phyloP scores from a whole-genome alignment of 257 asterid genomes.

The Phtheirospermum japonicum region DNA sequence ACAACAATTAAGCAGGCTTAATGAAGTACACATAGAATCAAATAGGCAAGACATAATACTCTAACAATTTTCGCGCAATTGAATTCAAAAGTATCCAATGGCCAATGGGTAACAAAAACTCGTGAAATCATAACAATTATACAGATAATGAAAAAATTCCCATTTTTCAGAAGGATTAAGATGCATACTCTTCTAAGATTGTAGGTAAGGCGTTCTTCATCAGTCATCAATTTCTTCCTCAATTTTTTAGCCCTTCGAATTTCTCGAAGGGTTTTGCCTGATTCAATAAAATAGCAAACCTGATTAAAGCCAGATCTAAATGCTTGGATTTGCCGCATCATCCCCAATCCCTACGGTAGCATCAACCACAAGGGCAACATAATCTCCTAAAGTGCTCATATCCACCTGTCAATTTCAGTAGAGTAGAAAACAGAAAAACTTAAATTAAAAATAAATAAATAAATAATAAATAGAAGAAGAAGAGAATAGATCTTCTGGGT shows the following conservation, averaged over 20 bases:
- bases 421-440: background rate
- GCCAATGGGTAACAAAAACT: background rate
- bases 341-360: conserved; percentile 84
- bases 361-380: conserved; percentile 76
- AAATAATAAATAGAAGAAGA: no score
- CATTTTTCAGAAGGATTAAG: background rate
- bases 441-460: background rate
- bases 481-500: no score
- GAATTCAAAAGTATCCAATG: background rate
- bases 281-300: conserved; percentile 49
- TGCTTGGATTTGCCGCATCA: conserved; percentile 69
- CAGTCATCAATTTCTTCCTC: conserved; percentile 75
- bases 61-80: no score
- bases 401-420: conserved; percentile 58
- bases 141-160: background rate
- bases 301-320: conserved; percentile 85
- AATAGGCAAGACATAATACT: background rate
- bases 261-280: conserved; percentile 71
- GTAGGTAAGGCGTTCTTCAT: conserved; percentile 55
- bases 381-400: conserved; percentile 73
- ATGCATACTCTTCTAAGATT: conserved; percentile 72
- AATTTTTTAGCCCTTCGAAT: conserved; percentile 73
- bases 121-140: background rate
- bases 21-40: background rate
- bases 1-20: no score